phyloP scores from a whole-genome alignment of 352 stramenopile genomes.

The Blastocystis hominis region DNA sequence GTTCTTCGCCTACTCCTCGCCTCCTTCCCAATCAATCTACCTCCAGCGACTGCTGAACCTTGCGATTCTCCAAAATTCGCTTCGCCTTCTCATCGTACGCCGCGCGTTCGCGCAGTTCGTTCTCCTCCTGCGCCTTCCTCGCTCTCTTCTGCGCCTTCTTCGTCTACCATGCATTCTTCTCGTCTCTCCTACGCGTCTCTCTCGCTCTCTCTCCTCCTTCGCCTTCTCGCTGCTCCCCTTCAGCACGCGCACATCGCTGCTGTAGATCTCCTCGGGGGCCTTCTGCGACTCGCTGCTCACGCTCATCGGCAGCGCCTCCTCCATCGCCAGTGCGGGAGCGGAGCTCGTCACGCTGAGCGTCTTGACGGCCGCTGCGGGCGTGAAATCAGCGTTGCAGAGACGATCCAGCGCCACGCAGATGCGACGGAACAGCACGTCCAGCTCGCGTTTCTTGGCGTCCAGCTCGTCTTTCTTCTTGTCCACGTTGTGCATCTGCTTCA shows the following conservation, averaged over 20 bases:
- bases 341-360: slow-evolving; percentile 55
- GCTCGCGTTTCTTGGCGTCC: slow-evolving; percentile 69
- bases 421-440: slow-evolving; percentile 75
- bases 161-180: neutral
- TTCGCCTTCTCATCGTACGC: slow-evolving; percentile 44
- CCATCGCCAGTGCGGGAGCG: slow-evolving; percentile 59
- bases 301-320: slow-evolving; percentile 62
- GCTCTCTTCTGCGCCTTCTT: neutral
- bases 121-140: slow-evolving; percentile 22
- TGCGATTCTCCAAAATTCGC: slow-evolving; percentile 43
- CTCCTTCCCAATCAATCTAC: neutral
- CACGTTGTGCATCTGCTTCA: slow-evolving; percentile 73
- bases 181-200: neutral
- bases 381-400: slow-evolving; percentile 82
- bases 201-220: slow-evolving; percentile 1
- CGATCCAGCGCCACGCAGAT: slow-evolving; percentile 79
- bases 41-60: slow-evolving; percentile 26
- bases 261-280: slow-evolving; percentile 62
- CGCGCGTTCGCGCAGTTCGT: slow-evolving; percentile 27
- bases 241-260: neutral
- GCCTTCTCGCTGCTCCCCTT: slow-evolving; percentile 25
- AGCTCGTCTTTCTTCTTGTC: slow-evolving; percentile 70
- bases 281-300: slow-evolving; percentile 48
- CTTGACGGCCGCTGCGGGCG: slow-evolving; percentile 75
- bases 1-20: slow-evolving; percentile 40